These are phyloP conservation scores for Dendrobium chrysotoxum DNA, from an alignment of 106 monocot species.

Conservation along the genomic window DNA sequence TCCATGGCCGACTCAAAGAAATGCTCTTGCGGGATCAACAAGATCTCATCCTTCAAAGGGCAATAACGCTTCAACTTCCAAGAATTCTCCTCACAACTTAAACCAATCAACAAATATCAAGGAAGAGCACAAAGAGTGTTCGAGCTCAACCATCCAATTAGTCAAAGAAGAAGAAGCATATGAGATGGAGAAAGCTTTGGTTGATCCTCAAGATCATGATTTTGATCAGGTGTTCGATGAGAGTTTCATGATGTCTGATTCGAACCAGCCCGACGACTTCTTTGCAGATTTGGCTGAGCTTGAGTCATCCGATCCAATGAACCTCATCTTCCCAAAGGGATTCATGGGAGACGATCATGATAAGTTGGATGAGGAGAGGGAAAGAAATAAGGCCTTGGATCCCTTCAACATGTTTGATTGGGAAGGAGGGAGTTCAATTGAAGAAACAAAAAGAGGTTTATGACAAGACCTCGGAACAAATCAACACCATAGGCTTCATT, in stretches of 20 bases:
- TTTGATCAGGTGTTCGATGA: not conserved
- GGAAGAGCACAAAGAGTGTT: not conserved
- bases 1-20: slow-evolving; percentile 91
- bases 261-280: slow-evolving; percentile 13
- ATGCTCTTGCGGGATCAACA: slow-evolving; percentile 48
- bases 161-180: slow-evolving; percentile 10
- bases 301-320: not conserved
- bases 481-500: not conserved
- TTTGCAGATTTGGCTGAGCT: slow-evolving; percentile 19
- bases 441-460: slow-evolving; percentile 23
- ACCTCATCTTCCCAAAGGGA: slow-evolving; percentile 11
- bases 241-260: slow-evolving; percentile 5
- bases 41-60: slow-evolving; percentile 6
- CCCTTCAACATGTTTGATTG: slow-evolving; percentile 49
- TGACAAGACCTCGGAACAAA: slow-evolving; percentile 15
- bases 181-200: not conserved
- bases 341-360: slow-evolving; percentile 1
- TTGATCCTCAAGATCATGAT: slow-evolving; percentile 2
- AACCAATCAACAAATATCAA: slow-evolving; percentile 10
- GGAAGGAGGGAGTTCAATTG: not conserved
- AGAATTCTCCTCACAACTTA: not conserved
- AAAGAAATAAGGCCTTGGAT: slow-evolving; percentile 13
- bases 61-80: slow-evolving; percentile 11
- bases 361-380: slow-evolving; percentile 1
- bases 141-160: not conserved